phyloP scores from a whole-genome alignment of 805 yeast species.

The Cyberlindnera mississippiensis region DNA sequence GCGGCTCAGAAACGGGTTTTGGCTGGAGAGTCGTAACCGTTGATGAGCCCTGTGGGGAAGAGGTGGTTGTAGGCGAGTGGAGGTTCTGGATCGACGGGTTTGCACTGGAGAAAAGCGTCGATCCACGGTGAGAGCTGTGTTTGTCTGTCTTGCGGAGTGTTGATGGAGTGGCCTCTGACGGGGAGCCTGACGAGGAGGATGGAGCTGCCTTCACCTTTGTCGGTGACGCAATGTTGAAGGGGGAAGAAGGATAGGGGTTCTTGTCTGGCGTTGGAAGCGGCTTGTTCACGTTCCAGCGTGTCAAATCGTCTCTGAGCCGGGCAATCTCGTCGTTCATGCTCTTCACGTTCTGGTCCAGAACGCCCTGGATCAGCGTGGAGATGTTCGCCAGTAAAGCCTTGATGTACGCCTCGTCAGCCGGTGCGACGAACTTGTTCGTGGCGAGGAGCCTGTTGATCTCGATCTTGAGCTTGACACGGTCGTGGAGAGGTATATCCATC shows the following conservation, averaged over 20 bases:
- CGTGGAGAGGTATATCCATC: constrained; percentile 55
- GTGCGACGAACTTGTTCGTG: constrained; percentile 9
- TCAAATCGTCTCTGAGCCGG: constrained; percentile 17
- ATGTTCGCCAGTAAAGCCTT: constrained; percentile 13
- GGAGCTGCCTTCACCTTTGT: constrained; percentile 18
- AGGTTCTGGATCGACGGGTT: constrained; percentile 1
- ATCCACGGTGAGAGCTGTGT: constrained; percentile 11
- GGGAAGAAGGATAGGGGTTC: constrained; percentile 20
- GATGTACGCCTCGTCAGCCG: constrained; percentile 11
- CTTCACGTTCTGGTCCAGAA: constrained; percentile 10
- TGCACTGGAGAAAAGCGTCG: constrained; percentile 8
- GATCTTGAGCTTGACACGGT: constrained; percentile 56
- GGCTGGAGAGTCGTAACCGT: constrained; percentile 10
- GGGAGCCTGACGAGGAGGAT: constrained; percentile 8
- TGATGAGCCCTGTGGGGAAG: constrained; percentile 5
- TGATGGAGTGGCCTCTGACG: constrained; percentile 6
- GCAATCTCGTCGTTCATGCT: constrained; percentile 16
- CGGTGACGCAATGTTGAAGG: constrained; percentile 30
- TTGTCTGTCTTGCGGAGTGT: constrained; percentile 9
- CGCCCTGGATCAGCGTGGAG: constrained; percentile 14
- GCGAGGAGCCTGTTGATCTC: constrained; percentile 51
- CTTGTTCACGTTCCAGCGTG: constrained; percentile 9
- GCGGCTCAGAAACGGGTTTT: constrained; percentile 50
- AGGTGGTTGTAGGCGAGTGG: constrained; percentile 20
- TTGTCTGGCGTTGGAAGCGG: constrained; percentile 27